Percentiles rank a stretch among this genome's conserved stretches.
phyloP scores from a whole-genome alignment of 106 monocot genomes.

The Acorus calamus region DNA sequence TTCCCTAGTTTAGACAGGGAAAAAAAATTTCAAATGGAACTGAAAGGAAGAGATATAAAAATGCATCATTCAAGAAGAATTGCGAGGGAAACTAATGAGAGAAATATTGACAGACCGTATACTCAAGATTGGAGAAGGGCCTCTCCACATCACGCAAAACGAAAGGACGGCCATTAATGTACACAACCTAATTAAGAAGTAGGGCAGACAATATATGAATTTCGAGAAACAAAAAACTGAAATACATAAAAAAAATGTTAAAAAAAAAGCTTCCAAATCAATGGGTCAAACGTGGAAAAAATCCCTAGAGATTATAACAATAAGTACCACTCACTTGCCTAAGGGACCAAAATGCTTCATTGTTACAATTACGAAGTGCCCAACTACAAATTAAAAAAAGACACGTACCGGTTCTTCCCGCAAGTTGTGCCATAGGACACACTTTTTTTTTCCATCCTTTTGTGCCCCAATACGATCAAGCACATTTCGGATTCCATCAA shows the following conservation, averaged over 20 bases:
- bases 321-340: too few species aligned
- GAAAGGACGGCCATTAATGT: constrained; percentile 92
- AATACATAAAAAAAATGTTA: constrained; percentile 1
- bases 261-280: background rate
- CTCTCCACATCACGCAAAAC: constrained; percentile 91
- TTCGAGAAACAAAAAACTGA: background rate
- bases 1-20: constrained; percentile 49
- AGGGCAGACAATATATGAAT: too few species aligned
- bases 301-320: too few species aligned
- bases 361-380: too few species aligned
- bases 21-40: too few species aligned
- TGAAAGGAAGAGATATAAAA: too few species aligned
- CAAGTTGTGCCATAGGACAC: constrained; percentile 87
- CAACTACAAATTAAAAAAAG: background rate
- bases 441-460: constrained; percentile 35
- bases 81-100: too few species aligned
- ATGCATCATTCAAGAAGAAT: too few species aligned
- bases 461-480: constrained; percentile 81
- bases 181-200: constrained; percentile 53
- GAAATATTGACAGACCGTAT: constrained; percentile 48
- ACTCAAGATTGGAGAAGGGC: constrained; percentile 96
- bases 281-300: too few species aligned
- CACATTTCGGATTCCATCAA: constrained; percentile 79
- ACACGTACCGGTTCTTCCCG: constrained; percentile 88
- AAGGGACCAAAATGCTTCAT: too few species aligned